phyloP scores from a whole-genome alignment of 768 basidiomycete species.

The Suillus cothurnatus region DNA sequence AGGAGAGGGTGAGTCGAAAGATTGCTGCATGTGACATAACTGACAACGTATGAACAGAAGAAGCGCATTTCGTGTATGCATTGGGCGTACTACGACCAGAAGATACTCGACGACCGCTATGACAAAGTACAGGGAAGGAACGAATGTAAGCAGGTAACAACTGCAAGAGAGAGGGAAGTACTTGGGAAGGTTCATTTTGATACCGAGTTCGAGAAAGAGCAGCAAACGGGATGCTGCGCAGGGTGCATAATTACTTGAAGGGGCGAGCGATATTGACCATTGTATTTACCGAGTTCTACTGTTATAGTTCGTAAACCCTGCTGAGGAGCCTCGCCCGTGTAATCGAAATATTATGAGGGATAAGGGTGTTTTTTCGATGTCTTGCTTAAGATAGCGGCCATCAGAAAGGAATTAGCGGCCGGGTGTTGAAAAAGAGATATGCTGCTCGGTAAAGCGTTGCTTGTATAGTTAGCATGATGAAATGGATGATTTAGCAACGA shows the following conservation, averaged over 20 bases:
- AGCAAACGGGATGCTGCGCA: background rate
- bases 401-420: too few species aligned
- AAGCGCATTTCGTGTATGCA: conserved; percentile 1
- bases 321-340: background rate
- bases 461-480: background rate
- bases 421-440: background rate
- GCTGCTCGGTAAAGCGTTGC: background rate
- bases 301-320: background rate
- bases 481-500: background rate
- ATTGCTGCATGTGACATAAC: background rate
- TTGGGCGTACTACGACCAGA: conserved; percentile 3
- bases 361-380: conserved; percentile 19
- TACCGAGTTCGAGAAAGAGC: background rate
- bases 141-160: background rate
- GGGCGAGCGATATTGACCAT: background rate
- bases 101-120: background rate
- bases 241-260: background rate
- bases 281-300: background rate
- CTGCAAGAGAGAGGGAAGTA: background rate
- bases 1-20: background rate
- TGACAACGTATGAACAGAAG: background rate
- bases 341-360: conserved; percentile 10
- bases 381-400: conserved; percentile 12
- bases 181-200: background rate
- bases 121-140: background rate